Conservation (phyloP, 495 filamentous ascomycete genomes). For the Aspergillus egyptiacus region DNA sequence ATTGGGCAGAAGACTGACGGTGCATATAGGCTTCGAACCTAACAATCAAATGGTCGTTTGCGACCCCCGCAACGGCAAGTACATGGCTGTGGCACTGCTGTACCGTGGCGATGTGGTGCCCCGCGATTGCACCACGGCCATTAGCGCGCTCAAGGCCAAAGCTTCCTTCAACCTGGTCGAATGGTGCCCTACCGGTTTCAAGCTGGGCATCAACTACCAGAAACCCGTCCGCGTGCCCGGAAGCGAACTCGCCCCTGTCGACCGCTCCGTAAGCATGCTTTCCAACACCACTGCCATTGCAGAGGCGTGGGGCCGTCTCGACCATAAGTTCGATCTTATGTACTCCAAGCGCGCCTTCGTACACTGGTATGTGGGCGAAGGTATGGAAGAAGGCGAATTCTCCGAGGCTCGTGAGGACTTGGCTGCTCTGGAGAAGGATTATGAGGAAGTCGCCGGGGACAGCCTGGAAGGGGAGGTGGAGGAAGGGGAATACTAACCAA, state of each 20-base stretch:
- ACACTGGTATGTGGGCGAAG: slow-evolving; percentile 93
- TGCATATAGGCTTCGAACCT: slow-evolving; percentile 66
- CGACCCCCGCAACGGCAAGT: slow-evolving; percentile 86
- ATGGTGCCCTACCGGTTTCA: slow-evolving; percentile 96
- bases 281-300: slow-evolving; percentile 89
- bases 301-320: slow-evolving; percentile 82
- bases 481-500: slow-evolving; percentile 63
- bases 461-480: slow-evolving; percentile 54
- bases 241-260: slow-evolving; percentile 72
- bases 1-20: slow-evolving; percentile 9
- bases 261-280: slow-evolving; percentile 84
- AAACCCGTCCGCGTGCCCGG: slow-evolving; percentile 76
- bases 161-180: slow-evolving; percentile 86
- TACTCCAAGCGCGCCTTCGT: slow-evolving; percentile 94
- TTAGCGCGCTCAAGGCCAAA: slow-evolving; percentile 79
- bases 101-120: slow-evolving; percentile 89
- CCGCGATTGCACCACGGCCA: slow-evolving; percentile 73
- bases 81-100: slow-evolving; percentile 86
- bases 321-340: slow-evolving; percentile 96
- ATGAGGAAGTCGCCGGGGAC: slow-evolving; percentile 84
- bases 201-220: slow-evolving; percentile 90
- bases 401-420: slow-evolving; percentile 86
- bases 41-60: slow-evolving; percentile 97
- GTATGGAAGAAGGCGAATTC: slow-evolving; percentile 96
- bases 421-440: slow-evolving; percentile 84